Base-by-base conservation (phyloP, 1,284 basidiomycete species). In the Xerocomus minutiporus region DNA sequence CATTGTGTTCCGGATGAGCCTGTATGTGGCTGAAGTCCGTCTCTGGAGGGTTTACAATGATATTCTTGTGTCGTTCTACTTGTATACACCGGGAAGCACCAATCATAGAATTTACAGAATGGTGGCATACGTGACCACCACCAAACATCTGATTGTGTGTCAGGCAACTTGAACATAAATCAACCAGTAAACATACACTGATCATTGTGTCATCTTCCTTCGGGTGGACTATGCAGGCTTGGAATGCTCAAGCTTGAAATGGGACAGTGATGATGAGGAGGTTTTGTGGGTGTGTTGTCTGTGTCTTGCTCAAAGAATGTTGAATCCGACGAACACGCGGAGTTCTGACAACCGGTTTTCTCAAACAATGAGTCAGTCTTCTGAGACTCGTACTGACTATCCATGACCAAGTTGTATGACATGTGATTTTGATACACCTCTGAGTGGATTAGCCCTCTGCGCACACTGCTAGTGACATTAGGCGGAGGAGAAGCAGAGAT, bases 191-290 rank as follows among this genome's bases (percentile, higher is more conserved):
- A 8, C 84, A 62, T 67, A 88, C 87, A 45, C 79, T 81, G 50
- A 90, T 83, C 86, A 90, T 87, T 0, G 87, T 90, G 56, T 90
- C 87, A 57, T 89, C 85, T 35, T 89, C 86, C 57, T 76, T 76
- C 28, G 17, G 71, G 68, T 0, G 81, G 76, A 56, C 78, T 80
- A 43, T 81, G 77, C 8, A 69, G 62, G 49, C 77, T 82, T 12
- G 63, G 61, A 40, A 77, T 68, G 61, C 85, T 89, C 53, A 83
- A 66, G 44, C 83, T 74, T 0, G 86, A 88, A 28, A 86, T 60
- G 0, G 85, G 85, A 17, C 85, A 17, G 17, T 20, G 75, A 70
- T 81, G 85, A 29, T 78, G 76, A 41, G 71, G 68, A 71, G 63
- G 53, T 73, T 66, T 28, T 5, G 28, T 8, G 28, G 28, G 5